phyloP scores from a whole-genome alignment of 306 rosid genomes.

The Erythrophleum fordii region DNA sequence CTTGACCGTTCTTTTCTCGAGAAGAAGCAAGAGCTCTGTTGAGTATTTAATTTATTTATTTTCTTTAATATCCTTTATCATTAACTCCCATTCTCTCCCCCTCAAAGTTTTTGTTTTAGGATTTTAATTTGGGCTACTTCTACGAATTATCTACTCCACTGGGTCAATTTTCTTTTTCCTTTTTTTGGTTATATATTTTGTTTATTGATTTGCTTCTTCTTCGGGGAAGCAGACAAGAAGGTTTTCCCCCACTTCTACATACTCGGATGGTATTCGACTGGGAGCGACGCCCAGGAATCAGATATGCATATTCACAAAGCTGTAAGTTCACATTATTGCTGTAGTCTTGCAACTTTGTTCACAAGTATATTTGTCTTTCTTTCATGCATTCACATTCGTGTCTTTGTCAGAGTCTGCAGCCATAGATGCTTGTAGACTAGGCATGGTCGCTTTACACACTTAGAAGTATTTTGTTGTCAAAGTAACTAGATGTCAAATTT shows the following conservation, averaged over 20 bases:
- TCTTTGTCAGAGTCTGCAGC: background rate
- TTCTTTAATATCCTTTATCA: background rate
- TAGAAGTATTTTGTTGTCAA: background rate
- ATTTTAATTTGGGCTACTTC: background rate
- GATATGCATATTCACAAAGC: constrained; percentile 96
- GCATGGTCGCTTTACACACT: background rate
- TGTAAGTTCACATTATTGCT: constrained; percentile 50
- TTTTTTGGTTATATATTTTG: background rate
- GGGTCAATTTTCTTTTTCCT: background rate
- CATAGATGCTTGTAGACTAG: background rate
- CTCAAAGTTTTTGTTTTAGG: background rate
- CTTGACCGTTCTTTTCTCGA: constrained; percentile 91
- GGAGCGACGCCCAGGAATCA: constrained; percentile 82
- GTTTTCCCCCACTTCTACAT: constrained; percentile 93
- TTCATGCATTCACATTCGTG: background rate
- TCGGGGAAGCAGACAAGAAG: constrained; percentile 74
- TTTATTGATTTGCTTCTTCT: background rate
- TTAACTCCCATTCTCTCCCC: background rate
- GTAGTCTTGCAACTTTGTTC: background rate
- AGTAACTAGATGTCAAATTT: background rate
- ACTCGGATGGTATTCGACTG: constrained; percentile 97
- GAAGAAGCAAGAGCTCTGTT: constrained; percentile 99
- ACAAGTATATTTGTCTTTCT: background rate
- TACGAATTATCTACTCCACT: background rate
- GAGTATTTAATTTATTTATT: constrained; percentile 27